Evolutionary conservation across 2,329 filamentous ascomycete genomes (phyloP).

Genomic region (Aciculosporium take): DNA sequence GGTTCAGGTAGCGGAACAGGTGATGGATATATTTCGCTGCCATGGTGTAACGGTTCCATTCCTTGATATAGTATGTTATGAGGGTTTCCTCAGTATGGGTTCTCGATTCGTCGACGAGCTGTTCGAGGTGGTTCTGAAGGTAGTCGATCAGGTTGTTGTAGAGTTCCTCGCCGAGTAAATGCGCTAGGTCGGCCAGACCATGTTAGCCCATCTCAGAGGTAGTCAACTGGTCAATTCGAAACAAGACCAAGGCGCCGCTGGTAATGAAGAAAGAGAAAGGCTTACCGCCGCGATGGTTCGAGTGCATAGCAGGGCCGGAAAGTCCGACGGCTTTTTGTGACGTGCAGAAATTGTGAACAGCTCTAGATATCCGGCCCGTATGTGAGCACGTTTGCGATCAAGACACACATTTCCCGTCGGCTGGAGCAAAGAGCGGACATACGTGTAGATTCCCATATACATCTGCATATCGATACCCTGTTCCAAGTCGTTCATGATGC

Average conservation of each 20-base stretch:
- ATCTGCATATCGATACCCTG: slow-evolving; percentile 89
- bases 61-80: slow-evolving; percentile 82
- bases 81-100: slow-evolving; percentile 80
- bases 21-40: slow-evolving; percentile 97
- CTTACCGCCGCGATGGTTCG: slow-evolving; percentile 46
- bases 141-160: slow-evolving; percentile 87
- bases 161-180: slow-evolving; percentile 87
- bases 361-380: slow-evolving; percentile 41
- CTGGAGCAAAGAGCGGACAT: slow-evolving; percentile 8
- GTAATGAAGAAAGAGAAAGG: not conserved
- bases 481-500: slow-evolving; percentile 85
- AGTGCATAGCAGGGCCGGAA: slow-evolving; percentile 25
- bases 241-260: not conserved
- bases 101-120: slow-evolving; percentile 57
- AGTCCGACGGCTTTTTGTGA: slow-evolving; percentile 82
- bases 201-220: not conserved
- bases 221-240: not conserved
- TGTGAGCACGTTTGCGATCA: slow-evolving; percentile 2
- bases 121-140: slow-evolving; percentile 60
- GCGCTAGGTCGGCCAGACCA: slow-evolving; percentile 40
- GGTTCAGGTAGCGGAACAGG: slow-evolving; percentile 87
- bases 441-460: slow-evolving; percentile 98
- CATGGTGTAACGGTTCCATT: slow-evolving; percentile 92
- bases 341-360: slow-evolving; percentile 98
- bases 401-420: not conserved